Conservation (phyloP, 176 grass and related monocot genomes). For the Cenchrus purpureus region DNA sequence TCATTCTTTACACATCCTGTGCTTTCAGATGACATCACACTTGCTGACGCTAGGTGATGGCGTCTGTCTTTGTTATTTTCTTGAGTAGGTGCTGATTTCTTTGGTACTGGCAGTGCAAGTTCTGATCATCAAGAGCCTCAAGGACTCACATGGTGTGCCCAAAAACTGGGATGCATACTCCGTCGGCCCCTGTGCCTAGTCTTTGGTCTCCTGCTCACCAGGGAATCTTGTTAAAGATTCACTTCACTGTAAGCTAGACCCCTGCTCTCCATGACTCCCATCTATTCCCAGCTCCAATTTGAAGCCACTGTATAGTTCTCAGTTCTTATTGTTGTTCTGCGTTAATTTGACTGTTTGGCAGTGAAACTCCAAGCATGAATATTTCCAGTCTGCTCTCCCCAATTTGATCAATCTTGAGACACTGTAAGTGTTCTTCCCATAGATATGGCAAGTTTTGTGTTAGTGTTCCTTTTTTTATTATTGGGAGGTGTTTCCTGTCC, state of each 20-base stretch:
- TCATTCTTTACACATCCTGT: not conserved
- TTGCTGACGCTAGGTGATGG: not conserved
- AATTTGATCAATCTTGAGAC: conserved; percentile 68
- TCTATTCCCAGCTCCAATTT: not conserved
- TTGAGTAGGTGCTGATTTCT: not conserved
- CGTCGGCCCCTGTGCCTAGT: conserved; percentile 81
- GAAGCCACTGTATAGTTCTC: not conserved
- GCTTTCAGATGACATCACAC: not conserved
- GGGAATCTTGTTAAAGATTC: conserved; percentile 59
- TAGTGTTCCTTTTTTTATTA: not conserved
- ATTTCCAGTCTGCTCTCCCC: conserved; percentile 73
- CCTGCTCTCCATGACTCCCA: not conserved
- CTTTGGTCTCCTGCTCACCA: conserved; percentile 68
- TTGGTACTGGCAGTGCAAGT: conserved; percentile 59
- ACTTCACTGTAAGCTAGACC: conserved; percentile 57
- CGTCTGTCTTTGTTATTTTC: not conserved
- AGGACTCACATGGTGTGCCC: conserved; percentile 61
- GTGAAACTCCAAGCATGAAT: conserved; percentile 63
- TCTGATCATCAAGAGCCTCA: conserved; percentile 84
- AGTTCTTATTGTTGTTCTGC: not conserved
- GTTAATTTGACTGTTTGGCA: conserved; percentile 42
- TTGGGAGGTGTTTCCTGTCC: conserved; percentile 4
- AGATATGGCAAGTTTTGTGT: conserved; percentile 1
- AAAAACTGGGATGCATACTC: conserved; percentile 74
- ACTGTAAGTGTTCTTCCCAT: conserved; percentile 51